These are phyloP conservation scores for Candida sojae DNA, from an alignment of 1,139 yeast species.

Conservation along the genomic window DNA sequence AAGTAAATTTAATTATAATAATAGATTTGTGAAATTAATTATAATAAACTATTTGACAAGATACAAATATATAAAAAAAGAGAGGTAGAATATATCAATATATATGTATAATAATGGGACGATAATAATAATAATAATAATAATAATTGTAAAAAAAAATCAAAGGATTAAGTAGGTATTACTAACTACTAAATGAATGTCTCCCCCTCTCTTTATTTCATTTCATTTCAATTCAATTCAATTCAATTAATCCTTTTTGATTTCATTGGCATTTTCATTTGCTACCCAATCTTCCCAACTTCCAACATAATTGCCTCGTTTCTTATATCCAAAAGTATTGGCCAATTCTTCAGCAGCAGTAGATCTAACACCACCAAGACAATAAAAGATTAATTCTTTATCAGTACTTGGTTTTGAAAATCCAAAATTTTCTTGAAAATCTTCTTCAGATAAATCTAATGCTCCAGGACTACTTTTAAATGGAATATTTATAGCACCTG, in stretches of 20 bases:
- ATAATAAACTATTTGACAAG: conserved; percentile 10
- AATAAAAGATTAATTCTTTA: conserved; percentile 82
- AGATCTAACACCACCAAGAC: conserved; percentile 91
- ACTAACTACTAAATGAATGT: no score
- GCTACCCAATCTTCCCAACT: conserved; percentile 85
- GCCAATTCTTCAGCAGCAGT: conserved; percentile 92
- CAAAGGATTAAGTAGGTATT: no score
- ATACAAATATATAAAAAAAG: neutral
- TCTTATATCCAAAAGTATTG: conserved; percentile 80
- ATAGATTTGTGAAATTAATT: neutral
- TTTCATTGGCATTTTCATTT: conserved; percentile 31
- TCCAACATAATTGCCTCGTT: conserved; percentile 78
- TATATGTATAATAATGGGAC: no score
- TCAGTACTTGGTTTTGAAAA: conserved; percentile 75
- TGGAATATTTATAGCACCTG: conserved; percentile 85
- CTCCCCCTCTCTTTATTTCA: neutral
- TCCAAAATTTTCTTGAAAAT: conserved; percentile 79
- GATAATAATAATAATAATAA: no score
- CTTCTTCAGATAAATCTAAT: conserved; percentile 72
- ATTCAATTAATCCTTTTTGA: conserved; percentile 1
- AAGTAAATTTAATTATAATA: neutral
- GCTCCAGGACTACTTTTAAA: conserved; percentile 95
- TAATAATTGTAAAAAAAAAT: no score
- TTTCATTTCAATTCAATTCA: neutral
- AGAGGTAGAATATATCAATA: no score